Percentiles rank a stretch among this genome's conserved stretches.
Conservation (phyloP, 257 asterid species). For the Cordia subcordata region DNA sequence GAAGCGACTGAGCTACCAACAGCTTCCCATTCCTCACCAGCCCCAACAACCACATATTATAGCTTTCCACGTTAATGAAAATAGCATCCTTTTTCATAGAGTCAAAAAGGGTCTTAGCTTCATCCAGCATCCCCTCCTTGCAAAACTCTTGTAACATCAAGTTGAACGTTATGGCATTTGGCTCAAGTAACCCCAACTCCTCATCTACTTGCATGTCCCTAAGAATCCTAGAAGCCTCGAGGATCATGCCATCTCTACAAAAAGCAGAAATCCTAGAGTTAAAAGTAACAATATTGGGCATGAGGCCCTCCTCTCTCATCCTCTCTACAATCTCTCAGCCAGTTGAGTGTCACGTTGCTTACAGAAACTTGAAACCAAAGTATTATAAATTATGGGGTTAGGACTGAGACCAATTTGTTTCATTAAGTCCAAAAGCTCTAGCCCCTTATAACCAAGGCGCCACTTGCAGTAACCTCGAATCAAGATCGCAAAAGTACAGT, state of each 20-base stretch:
- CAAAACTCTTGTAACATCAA: slow-evolving; percentile 75
- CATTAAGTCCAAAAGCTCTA: slow-evolving; percentile 72
- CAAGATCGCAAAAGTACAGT: slow-evolving; percentile 76
- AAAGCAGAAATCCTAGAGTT: slow-evolving; percentile 89
- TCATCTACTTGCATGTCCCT: slow-evolving; percentile 86
- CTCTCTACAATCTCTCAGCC: slow-evolving; percentile 81
- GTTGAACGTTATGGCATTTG: slow-evolving; percentile 65
- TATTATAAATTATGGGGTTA: slow-evolving; percentile 69
- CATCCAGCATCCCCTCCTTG: slow-evolving; percentile 80
- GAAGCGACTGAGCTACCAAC: slow-evolving; percentile 60
- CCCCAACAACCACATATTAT: slow-evolving; percentile 69
- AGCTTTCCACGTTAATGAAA: slow-evolving; percentile 55
- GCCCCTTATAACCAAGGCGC: slow-evolving; percentile 49
- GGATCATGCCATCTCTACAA: slow-evolving; percentile 60
- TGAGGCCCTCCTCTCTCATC: slow-evolving; percentile 79
- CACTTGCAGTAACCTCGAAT: slow-evolving; percentile 66
- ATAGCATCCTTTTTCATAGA: slow-evolving; percentile 53
- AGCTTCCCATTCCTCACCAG: slow-evolving; percentile 65
- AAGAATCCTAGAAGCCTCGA: slow-evolving; percentile 88
- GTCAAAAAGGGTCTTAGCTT: slow-evolving; percentile 49
- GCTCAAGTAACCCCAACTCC: slow-evolving; percentile 66
- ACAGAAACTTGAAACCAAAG: slow-evolving; percentile 61
- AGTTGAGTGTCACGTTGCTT: slow-evolving; percentile 60
- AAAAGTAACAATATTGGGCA: slow-evolving; percentile 76
- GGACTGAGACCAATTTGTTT: slow-evolving; percentile 45